These are phyloP conservation scores for Gossypium thurberi DNA, from an alignment of 345 rosid genomes.

Conservation along the genomic window DNA sequence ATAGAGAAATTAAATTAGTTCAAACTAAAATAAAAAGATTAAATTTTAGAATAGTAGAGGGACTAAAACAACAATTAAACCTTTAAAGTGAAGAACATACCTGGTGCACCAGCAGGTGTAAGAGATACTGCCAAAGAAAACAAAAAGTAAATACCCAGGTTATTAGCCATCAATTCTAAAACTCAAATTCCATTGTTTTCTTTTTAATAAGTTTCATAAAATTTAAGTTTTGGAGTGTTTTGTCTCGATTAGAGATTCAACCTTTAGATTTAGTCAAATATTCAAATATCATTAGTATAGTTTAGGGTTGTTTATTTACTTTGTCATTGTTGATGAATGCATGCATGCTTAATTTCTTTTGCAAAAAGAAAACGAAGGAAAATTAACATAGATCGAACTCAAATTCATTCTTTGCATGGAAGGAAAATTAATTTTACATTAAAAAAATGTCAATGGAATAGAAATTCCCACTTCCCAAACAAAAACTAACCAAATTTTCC, in stretches of 20 bases:
- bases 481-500: no score
- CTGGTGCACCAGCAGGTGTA: slow-evolving; percentile 41
- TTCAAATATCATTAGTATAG: no score
- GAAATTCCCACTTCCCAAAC: no score
- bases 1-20: neutral
- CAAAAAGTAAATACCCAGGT: neutral
- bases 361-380: neutral
- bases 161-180: neutral
- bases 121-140: slow-evolving; percentile 35
- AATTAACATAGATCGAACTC: neutral
- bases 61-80: neutral
- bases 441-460: neutral
- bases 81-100: slow-evolving; percentile 15
- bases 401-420: neutral
- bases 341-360: neutral
- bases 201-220: no score
- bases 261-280: no score
- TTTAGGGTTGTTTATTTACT: no score
- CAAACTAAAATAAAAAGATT: neutral
- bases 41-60: neutral
- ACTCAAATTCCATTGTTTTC: neutral
- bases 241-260: no score
- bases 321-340: neutral
- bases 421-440: neutral
- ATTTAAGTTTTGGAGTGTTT: no score